Evolutionary conservation across 2,329 filamentous ascomycete species (phyloP), one percentile per base, ranked within the genome.

Genomic region (Fusarium phyllophilum): DNA sequence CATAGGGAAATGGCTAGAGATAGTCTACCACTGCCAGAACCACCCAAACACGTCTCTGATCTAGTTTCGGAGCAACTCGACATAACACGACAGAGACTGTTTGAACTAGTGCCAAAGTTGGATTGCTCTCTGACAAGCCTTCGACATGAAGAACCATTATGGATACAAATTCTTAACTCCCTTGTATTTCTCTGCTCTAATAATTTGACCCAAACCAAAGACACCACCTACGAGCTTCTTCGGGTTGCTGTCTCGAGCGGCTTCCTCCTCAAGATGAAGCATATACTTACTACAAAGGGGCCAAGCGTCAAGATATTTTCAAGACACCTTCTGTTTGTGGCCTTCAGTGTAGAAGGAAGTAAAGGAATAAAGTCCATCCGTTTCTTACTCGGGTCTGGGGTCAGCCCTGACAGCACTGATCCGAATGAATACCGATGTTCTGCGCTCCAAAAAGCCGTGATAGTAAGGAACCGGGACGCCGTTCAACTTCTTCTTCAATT

Each of bases 51-150:
- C 7, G 10, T 13, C 3, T 17, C 13, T 4, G 5, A 3, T 5
- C 0, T 9, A 0, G 7, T 13, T 8, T 24, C 6, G 0, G 20
- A 5, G 1, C 2, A n/a, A 8, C 0, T 29, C 9, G 15, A 3
- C 4, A 6, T 3, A 3, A 11, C 8, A 18, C 2, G 5, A 4
- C 13, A 20, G 22, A 17, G 12, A 4, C 4, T 24, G 3, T 8
- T 26, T 18, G 10, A 39, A 10, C 12, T 42, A 1, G 6, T 61
- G 1, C 48, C 39, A 33, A 39, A 0, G 1, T 12, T 29, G 24
- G 17, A 18, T 6, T 0, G 15, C 4, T 14, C 26, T 24, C 0
- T 12, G 2, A 1, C 1, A 7, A 5, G 2, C 0, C 0, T 6
- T 0, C 11, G 1, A 31, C 1, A 20, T 0, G 6, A 26, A 12